Base-by-base conservation (phyloP, 768 basidiomycete genomes). In the Amanita pseudoporphyria region DNA sequence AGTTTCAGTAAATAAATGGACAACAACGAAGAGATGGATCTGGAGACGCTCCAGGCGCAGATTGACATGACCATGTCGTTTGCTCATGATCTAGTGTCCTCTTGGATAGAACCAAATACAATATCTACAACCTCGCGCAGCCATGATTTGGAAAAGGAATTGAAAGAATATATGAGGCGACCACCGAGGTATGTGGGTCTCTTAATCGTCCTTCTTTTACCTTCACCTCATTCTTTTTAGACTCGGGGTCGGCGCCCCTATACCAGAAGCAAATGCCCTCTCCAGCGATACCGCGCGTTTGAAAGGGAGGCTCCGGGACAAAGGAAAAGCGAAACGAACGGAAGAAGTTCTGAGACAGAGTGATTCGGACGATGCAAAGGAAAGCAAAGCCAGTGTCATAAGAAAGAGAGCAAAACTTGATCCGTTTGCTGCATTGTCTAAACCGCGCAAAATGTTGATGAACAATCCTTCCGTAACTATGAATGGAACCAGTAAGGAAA, bases 21-120 rank as follows among this genome's bases (percentile, higher is more conserved):
- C 19, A 53, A 60, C 31, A 66, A 74, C 51, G 75, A 81, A 55
- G 77, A 82, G 51, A 73, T 87, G 39, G 82, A 87, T 60, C 56
- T 70, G 43, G 83, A 86, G 58, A 68, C 76, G 30, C 69, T 90
- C 35, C 87, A 89, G 62, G 86, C 87, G n/a, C 84, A 84, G 65
- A 80, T 89, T 46, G 84, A 90, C 63, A 67, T 86, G 58, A 80
- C 87, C 18, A 79, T 89, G 78, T 81, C 87, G 5, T 78, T 81
- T 63, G 79, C 82, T 1, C 77, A 88, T 54, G 72, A 78, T 60
- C 71, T 89, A 57, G 78, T 86, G 38, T 73, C 83, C 18, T 84
- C 87, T 48, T 90, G 87, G 87, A 71, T 90, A 56, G 78, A 79
- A 56, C 76, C 82, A 28, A 65, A 61, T n/a, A 68, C 67, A 48